Evolutionary conservation across 176 grass and related monocot species (phyloP), one percentile per base, ranked within the genome.

Genomic region (Panicum miliaceum): DNA sequence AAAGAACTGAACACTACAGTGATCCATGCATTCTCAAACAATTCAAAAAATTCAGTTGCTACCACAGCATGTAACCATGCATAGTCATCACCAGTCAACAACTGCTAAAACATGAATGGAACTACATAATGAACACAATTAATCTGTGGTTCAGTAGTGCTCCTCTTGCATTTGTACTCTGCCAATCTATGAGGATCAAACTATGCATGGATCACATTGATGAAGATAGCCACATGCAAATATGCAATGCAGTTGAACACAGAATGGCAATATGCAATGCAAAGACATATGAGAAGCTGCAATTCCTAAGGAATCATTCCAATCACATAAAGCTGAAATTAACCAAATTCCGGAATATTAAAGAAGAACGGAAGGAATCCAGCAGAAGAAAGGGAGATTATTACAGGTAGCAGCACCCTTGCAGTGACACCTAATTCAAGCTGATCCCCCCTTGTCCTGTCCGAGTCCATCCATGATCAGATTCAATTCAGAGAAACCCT

Each of bases 351-450:
- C 3, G 52, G 5, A 52, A 89, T 7, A 65, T 38, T 59, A 20
- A 70, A 40, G 34, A 71, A 58, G 37, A 57, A 71, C 1, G 51
- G 61, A 72, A 62, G 82, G 70, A 90, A 85, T 82, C 78, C 73
- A 84, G 34, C 40, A 56, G 70, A 45, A 67, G 66, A 56, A 53
- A 58, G 14, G 27, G 62, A 71, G 64, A 67, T 90, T 87, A 90
- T 90, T 90, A 90, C 89, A 84, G 83, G 79, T 61, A 64, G 67
- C 74, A 80, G 51, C 61, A 84, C 88, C 88, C 61, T 58, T 57
- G 73, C 26, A 73, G 73, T 83, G 59, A 51, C 29, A 66, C 59
- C 57, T 86, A 90, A 78, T 90, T 65, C 79, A 73, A 83, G 66
- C 73, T 64, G 48, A 67, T 36, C 59, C 71, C 48, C 46, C 47